phyloP scores from a whole-genome alignment of 257 asterid species.

The Gardenia jasminoides region DNA sequence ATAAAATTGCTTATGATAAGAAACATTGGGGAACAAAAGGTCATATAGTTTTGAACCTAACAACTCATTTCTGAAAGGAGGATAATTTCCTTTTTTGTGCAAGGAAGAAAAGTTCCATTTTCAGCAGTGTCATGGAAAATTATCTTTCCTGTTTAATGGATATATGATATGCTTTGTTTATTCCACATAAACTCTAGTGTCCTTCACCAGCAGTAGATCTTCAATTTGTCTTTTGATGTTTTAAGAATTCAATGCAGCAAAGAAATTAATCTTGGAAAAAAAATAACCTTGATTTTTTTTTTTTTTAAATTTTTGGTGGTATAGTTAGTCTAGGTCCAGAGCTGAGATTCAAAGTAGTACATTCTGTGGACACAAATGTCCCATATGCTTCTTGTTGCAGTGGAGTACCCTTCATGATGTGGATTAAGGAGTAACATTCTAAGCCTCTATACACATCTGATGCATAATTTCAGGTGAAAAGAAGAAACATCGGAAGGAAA shows the following conservation, averaged over 20 bases:
- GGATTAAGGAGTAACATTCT: slow-evolving; percentile 21
- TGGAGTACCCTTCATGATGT: not conserved
- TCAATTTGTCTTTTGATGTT: not conserved
- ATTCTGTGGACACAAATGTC: not conserved
- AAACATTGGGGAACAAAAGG: not conserved
- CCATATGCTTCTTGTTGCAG: not conserved
- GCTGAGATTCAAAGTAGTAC: not conserved
- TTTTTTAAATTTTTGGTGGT: not conserved
- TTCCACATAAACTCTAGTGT: too few relatives aligned
- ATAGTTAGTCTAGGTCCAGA: not conserved
- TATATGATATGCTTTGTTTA: too few relatives aligned
- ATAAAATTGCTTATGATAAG: not conserved
- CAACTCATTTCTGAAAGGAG: not conserved
- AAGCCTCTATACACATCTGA: slow-evolving; percentile 15
- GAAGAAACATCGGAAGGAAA: slow-evolving; percentile 82
- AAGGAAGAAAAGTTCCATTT: not conserved
- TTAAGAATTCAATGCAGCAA: not conserved
- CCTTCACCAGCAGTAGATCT: not conserved
- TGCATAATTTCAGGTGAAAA: slow-evolving; percentile 64
- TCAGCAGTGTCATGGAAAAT: not conserved
- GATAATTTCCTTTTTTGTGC: too few relatives aligned
- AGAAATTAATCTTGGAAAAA: not conserved
- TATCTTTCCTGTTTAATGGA: not conserved
- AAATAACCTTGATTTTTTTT: not conserved
- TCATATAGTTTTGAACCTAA: not conserved